phyloP scores from a whole-genome alignment of 352 stramenopile genomes.

The Plasmopara halstedii region DNA sequence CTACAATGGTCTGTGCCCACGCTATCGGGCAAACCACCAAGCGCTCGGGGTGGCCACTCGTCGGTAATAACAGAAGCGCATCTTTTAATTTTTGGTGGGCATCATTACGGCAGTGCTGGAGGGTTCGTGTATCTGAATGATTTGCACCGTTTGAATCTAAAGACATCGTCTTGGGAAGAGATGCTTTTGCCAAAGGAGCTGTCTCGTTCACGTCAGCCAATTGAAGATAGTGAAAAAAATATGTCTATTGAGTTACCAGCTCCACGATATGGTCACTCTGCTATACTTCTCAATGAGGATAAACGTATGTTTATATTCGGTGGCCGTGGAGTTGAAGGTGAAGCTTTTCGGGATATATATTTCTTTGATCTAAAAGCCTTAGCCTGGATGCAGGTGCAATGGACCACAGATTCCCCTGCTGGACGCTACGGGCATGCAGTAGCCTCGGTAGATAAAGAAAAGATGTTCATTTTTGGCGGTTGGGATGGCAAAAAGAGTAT shows the following conservation, averaged over 20 bases:
- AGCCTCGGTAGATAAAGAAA: slow-evolving; percentile 51
- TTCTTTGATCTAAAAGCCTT: slow-evolving; percentile 82
- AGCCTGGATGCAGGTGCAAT: slow-evolving; percentile 81
- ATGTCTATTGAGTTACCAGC: slow-evolving; percentile 37
- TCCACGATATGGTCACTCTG: slow-evolving; percentile 84
- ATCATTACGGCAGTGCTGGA: slow-evolving; percentile 81
- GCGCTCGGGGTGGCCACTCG: slow-evolving; percentile 60
- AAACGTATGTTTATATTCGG: slow-evolving; percentile 78
- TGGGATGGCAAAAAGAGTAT: slow-evolving; percentile 74
- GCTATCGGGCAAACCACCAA: slow-evolving; percentile 48
- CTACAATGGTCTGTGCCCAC: slow-evolving; percentile 51
- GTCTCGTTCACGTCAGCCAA: slow-evolving; percentile 6
- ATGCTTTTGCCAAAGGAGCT: slow-evolving; percentile 37
- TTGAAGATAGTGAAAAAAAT: slow-evolving; percentile 24
- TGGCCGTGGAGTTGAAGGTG: slow-evolving; percentile 35
- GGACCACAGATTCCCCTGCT: slow-evolving; percentile 70
- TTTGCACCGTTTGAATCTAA: slow-evolving; percentile 79
- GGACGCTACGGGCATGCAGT: slow-evolving; percentile 66
- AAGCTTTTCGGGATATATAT: slow-evolving; percentile 81
- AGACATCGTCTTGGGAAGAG: slow-evolving; percentile 67
- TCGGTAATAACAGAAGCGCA: slow-evolving; percentile 67
- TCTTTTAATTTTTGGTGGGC: slow-evolving; percentile 84
- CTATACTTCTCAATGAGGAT: slow-evolving; percentile 52
- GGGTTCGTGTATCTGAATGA: slow-evolving; percentile 89
- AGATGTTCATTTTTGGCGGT: slow-evolving; percentile 86